These are phyloP conservation scores for Aspergillus pseudonomiae DNA, from an alignment of 2,329 filamentous ascomycete species.

Conservation along the genomic window DNA sequence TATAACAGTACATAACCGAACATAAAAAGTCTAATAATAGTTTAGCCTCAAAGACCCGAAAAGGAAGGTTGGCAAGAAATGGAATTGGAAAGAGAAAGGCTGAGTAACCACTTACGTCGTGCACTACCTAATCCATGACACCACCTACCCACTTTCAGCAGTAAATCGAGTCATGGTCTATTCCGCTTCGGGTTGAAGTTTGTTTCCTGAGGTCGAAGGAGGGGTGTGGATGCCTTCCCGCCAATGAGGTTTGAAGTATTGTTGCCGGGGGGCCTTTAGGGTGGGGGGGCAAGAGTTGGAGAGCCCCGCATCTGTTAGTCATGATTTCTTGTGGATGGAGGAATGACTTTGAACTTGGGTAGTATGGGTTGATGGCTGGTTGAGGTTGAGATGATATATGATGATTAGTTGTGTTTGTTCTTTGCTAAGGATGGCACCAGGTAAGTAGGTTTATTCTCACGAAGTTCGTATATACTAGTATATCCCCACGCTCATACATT, in stretches of 20 bases:
- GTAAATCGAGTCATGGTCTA: conserved; percentile 1
- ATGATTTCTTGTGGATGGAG: not conserved
- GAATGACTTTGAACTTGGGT: not conserved
- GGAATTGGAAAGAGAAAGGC: not conserved
- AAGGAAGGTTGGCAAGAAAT: not conserved
- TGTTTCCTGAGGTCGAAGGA: not conserved
- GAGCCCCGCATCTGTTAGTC: not conserved
- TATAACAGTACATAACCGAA: too few relatives aligned
- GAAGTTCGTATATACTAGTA: too few relatives aligned
- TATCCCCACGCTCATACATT: not conserved
- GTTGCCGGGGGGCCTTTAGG: not conserved
- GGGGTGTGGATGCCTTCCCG: not conserved
- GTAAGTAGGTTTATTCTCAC: not conserved
- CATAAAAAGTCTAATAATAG: not conserved
- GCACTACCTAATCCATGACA: not conserved
- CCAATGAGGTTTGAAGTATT: not conserved
- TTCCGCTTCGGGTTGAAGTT: not conserved
- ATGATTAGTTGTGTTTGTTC: not conserved
- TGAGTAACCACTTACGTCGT: not conserved
- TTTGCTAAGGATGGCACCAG: not conserved
- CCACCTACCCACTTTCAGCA: not conserved
- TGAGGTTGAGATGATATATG: not conserved
- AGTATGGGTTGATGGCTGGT: too few relatives aligned
- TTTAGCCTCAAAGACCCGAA: not conserved
- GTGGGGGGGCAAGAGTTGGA: not conserved